Conservation (phyloP, 257 asterid genomes). For the Coffea eugenioides region DNA sequence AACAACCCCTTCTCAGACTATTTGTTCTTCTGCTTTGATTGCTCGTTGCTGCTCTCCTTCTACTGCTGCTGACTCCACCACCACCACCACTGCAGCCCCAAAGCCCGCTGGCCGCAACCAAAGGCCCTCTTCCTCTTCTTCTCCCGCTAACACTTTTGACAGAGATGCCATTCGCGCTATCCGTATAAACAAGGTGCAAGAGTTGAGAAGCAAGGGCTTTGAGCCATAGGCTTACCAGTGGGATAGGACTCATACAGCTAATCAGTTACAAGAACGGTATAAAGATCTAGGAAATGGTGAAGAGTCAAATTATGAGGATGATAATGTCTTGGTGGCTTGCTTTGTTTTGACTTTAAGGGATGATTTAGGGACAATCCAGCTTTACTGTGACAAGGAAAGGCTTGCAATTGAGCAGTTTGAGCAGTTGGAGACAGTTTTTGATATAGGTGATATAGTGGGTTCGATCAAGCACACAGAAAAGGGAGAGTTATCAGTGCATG, state of each 20-base stretch:
- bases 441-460: slow-evolving; percentile 94
- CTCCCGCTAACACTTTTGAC: slow-evolving; percentile 67
- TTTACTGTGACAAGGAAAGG: slow-evolving; percentile 94
- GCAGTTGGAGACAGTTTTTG: slow-evolving; percentile 77
- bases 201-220: slow-evolving; percentile 75
- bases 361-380: slow-evolving; percentile 96
- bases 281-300: slow-evolving; percentile 74
- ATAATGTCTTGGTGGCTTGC: slow-evolving; percentile 81
- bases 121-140: slow-evolving; percentile 40
- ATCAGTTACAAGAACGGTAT: slow-evolving; percentile 76
- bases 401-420: slow-evolving; percentile 68
- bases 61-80: background rate
- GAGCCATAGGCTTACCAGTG: slow-evolving; percentile 92
- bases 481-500: slow-evolving; percentile 87
- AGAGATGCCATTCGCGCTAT: slow-evolving; percentile 85
- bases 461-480: slow-evolving; percentile 94
- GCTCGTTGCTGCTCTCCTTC: slow-evolving; percentile 58
- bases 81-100: slow-evolving; percentile 17
- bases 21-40: slow-evolving; percentile 29
- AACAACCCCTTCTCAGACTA: slow-evolving; percentile 6
- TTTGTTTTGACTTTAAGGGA: slow-evolving; percentile 74
- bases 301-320: slow-evolving; percentile 55
- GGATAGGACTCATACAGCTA: slow-evolving; percentile 81
- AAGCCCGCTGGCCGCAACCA: slow-evolving; percentile 47
- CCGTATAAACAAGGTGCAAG: slow-evolving; percentile 88